Percentiles rank a stretch among this genome's conserved stretches.
phyloP scores from a whole-genome alignment of 2,329 filamentous ascomycete genomes.

The Coleophoma crateriformis region DNA sequence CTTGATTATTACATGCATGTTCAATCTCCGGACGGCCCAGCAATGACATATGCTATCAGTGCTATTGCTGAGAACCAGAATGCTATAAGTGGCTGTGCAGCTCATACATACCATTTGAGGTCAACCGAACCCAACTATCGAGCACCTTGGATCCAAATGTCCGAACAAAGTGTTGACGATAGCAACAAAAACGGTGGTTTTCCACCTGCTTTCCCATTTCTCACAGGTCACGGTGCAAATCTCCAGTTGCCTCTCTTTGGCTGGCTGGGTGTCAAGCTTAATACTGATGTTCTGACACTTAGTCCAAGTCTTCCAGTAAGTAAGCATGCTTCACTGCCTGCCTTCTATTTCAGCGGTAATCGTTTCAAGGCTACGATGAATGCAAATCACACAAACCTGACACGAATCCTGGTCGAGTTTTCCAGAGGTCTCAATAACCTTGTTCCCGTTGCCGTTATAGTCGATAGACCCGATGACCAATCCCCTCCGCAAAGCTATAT shows the following conservation, averaged over 20 bases:
- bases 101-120: constrained; percentile 62
- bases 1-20: constrained; percentile 9
- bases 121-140: constrained; percentile 58
- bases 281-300: constrained; percentile 53
- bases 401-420: constrained; percentile 34
- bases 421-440: constrained; percentile 6
- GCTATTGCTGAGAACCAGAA: constrained; percentile 61
- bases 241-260: constrained; percentile 62
- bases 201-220: constrained; percentile 65
- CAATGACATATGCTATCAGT: constrained; percentile 70
- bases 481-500: constrained; percentile 25
- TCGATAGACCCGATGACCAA: constrained; percentile 37
- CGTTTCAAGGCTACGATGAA: constrained; percentile 7
- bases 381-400: constrained; percentile 48
- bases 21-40: constrained; percentile 50
- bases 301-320: constrained; percentile 61
- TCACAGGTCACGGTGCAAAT: constrained; percentile 67
- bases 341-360: constrained; percentile 16
- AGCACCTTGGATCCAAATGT: constrained; percentile 65
- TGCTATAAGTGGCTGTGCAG: constrained; percentile 61
- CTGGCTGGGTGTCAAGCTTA: constrained; percentile 58
- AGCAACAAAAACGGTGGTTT: constrained; percentile 54
- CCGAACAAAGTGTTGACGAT: constrained; percentile 61
- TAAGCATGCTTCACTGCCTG: constrained; percentile 11
- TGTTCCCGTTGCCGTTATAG: constrained; percentile 33